Percentiles rank a stretch among this genome's conserved stretches.
Conservation (phyloP, 768 basidiomycete genomes). For the Pseudohyphozyma bogoriensis region DNA sequence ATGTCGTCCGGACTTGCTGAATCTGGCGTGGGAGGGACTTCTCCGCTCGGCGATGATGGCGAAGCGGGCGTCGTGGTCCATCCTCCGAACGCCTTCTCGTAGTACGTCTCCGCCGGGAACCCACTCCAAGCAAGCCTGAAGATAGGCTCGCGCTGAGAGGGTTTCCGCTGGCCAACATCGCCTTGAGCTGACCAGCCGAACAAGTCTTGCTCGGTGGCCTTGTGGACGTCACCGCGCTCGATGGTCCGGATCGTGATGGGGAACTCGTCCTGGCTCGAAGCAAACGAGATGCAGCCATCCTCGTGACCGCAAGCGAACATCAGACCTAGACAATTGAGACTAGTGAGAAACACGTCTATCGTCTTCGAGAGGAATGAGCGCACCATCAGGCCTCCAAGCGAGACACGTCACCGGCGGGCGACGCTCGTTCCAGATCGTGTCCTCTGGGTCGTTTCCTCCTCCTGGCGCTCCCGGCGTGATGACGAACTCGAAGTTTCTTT, state of each 20-base stretch:
- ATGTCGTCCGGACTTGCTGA: constrained; percentile 1
- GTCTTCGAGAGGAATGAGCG: background rate
- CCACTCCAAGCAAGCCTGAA: constrained; percentile 79
- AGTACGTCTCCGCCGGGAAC: constrained; percentile 48
- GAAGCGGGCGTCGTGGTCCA: constrained; percentile 32
- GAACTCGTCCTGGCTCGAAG: constrained; percentile 70
- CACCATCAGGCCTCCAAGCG: constrained; percentile 56
- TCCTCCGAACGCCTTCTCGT: background rate
- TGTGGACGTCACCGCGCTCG: constrained; percentile 41
- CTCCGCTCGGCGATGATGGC: constrained; percentile 34
- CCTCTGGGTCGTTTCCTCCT: constrained; percentile 53
- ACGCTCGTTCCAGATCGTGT: constrained; percentile 58
- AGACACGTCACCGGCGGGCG: constrained; percentile 60
- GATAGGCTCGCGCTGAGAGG: constrained; percentile 55
- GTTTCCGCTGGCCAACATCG: constrained; percentile 13
- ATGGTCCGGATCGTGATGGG: constrained; percentile 64
- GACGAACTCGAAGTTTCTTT: constrained; percentile 58
- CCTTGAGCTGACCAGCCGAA: constrained; percentile 34
- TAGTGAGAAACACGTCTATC: background rate
- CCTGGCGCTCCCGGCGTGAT: constrained; percentile 74
- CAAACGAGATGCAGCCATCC: constrained; percentile 75
- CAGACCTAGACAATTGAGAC: constrained; percentile 36
- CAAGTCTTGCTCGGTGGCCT: constrained; percentile 41
- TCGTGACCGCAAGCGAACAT: constrained; percentile 69
- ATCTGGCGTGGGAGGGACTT: background rate